Base-by-base conservation (phyloP, 1,284 basidiomycete species). In the Puccinia novopanici region DNA sequence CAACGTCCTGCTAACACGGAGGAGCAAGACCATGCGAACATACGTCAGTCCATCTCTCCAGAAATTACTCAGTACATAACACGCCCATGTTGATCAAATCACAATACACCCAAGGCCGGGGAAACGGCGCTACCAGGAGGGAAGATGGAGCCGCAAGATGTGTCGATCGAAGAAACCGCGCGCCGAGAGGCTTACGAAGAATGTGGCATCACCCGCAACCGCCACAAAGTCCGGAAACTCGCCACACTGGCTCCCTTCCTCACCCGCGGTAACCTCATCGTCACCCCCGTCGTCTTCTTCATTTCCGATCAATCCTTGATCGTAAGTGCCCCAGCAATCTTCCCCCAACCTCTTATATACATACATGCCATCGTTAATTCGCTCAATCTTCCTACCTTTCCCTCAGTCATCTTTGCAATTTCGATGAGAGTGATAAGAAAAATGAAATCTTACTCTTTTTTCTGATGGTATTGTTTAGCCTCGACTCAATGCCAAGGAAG, bases 231-330 rank as follows among this genome's bases (percentile, higher is more conserved):
- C 40, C 42, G 48, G 1, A 77, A 54, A 65, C 57, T 77, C 30
- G 30, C 75, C 30, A 68, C 50, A 17, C 42, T 77, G 50, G 3
- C 42, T 0, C 75, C 75, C 52, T 77, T 77, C 30, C 52, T 77
- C 22, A 68, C n/a, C 48, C 59, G 75, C 12, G 75, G 75, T 34
- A 67, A 67, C 48, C 54, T 77, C 24, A 77, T 77, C 52, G 75
- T 77, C 63, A 77, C 75, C 22, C 75, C 75, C 13, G 37, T 77
- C 37, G 75, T 77, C 27, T 77, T 65, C 48, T 77, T 77, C 63
- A 77, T 77, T 40, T 4, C 75, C 59, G 75, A 77, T 42, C 75
- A 67, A 65, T 54, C 75, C 17, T 42, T 77, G 27, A 77, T 77
- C 48, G 75, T 77, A 9, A 17, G 12, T 13, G 13, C 17, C 30